Base-by-base conservation (phyloP, 768 basidiomycete species). In the Trametes villosa region DNA sequence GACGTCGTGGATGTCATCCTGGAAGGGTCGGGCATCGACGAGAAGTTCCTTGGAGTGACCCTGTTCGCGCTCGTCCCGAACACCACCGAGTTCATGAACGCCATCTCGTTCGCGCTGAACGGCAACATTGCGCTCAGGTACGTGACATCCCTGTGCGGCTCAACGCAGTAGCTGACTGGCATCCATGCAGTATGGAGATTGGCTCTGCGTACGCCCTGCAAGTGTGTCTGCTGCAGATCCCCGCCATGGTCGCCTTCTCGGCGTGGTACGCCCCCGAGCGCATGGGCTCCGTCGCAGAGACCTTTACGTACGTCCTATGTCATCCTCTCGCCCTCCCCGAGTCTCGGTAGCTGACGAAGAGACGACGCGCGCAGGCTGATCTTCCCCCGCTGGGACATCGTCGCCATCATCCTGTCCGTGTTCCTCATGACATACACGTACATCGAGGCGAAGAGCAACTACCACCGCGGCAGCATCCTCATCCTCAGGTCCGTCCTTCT, bases 31-130 rank as follows among this genome's bases (percentile, higher is more conserved):
- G 93, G 93, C 2, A 93, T 98, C 29, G 92, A 97, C 58, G 97
- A 98, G 71, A 99, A 99, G 72, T 96, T 98, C 81, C 83, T 99
- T 30, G 97, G 97, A 52, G 82, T 99, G 62, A 98, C 95, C 0
- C 81, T 99, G 11, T 98, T 99, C 70, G 97, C 97, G 9, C 84
- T 99, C 31, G 96, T 98, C 0, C 97, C 97, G 4, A 99, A 99
- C 71, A 97, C 96, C 4, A 98, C 97, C 2, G 97, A 99, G 75
- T 98, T 99, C 74, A 97, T 97, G 94, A 98, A 98, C 71, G 97
- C 97, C 50, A 95, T 98, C 62, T 96, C 95, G 3, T 99, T 99
- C 71, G 96, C 97, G 27, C 75, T 99, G 63, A 92, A 97, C 70
- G 96, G 90, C 7, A 98, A 98, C 72, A 99, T 99, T 64, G 94